Conservation (phyloP, 1,284 basidiomycete species). For the Agroathelia rolfsii region DNA sequence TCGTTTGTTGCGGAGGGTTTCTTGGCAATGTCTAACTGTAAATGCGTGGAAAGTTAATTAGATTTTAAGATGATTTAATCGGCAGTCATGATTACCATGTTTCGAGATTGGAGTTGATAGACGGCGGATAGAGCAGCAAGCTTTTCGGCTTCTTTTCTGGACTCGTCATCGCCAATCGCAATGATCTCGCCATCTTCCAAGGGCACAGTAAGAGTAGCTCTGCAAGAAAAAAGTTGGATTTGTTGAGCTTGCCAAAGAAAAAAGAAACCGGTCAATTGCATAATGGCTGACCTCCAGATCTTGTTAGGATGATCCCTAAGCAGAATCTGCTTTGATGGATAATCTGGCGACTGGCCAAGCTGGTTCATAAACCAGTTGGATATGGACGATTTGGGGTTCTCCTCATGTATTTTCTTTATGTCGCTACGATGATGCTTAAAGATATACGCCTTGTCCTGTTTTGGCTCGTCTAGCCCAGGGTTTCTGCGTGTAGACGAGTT, state of each 20-base stretch:
- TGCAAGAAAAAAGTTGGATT: slow-evolving; percentile 16
- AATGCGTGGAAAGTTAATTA: too few species aligned
- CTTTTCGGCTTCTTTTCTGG: slow-evolving; percentile 64
- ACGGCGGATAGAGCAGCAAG: slow-evolving; percentile 67
- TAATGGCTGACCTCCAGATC: slow-evolving; percentile 15
- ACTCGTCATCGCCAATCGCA: slow-evolving; percentile 55
- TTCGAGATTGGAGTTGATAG: slow-evolving; percentile 55
- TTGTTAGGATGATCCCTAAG: slow-evolving; percentile 20
- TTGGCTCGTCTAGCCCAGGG: slow-evolving; percentile 12
- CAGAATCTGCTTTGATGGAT: slow-evolving; percentile 25
- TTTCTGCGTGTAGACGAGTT: background rate
- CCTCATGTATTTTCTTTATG: slow-evolving; percentile 12
- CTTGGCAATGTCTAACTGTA: too few species aligned
- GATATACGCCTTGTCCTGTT: slow-evolving; percentile 18
- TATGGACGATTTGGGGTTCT: slow-evolving; percentile 37
- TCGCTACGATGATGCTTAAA: slow-evolving; percentile 9
- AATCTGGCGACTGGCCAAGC: slow-evolving; percentile 10
- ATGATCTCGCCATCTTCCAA: slow-evolving; percentile 31
- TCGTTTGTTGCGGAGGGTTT: too few species aligned
- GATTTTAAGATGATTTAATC: too few species aligned
- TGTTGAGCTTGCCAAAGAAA: too few species aligned
- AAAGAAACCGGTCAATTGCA: slow-evolving; percentile 24
- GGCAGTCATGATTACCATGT: too few species aligned
- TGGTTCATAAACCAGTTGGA: slow-evolving; percentile 22
- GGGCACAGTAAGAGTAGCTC: slow-evolving; percentile 37